Evolutionary conservation across 345 rosid species (phyloP), one percentile per base, ranked within the genome.

Genomic region (Mallotus nudiflorus): DNA sequence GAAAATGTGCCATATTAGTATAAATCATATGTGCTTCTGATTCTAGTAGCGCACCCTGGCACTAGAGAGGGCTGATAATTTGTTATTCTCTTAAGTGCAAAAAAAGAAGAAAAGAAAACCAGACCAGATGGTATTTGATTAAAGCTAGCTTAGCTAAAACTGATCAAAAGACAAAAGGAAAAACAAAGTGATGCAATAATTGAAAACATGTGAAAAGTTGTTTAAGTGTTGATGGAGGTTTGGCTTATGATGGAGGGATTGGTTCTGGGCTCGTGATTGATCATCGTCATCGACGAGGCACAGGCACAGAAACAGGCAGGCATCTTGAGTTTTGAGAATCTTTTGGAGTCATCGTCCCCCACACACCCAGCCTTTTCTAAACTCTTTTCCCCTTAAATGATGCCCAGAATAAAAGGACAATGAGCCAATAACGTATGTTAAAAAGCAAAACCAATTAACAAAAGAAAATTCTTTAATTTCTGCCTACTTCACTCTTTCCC

Each of bases 341-440:
- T 61, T 82, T 46, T 82, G 57, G 63, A 81, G 66, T 80, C 74
- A 76, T 80, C 74, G 74, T 55, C 66, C 82, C 82, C 78, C 29
- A 28, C 69, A 10, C 25, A 50, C 46, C 48, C 72, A 72, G 80
- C 70, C 77, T 78, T 78, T 71, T 63, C 6, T 24, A 35, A 48
- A 56, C 42, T 16, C 28, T 62, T 65, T 19, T 49, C 24, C 27
- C 70, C 72, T 70, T 71, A 50, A 52, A 63, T 52, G 31, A 29
- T 58, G 5, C 65, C 62, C 15, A 25, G 67, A 63, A 63, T 63
- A 65, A 65, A n/a, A 46, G 68, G 3, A 48, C 49, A 44, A 62
- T 24, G 28, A 48, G 37, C 37, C 51, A 42, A 42, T 42, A 8
- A 12, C 42, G 9, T 4, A 1, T 42, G 9, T 42, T 1, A 8